Evolutionary conservation across 139 green algal species (phyloP).

Genomic region (Chlamydomonas eustigma): DNA sequence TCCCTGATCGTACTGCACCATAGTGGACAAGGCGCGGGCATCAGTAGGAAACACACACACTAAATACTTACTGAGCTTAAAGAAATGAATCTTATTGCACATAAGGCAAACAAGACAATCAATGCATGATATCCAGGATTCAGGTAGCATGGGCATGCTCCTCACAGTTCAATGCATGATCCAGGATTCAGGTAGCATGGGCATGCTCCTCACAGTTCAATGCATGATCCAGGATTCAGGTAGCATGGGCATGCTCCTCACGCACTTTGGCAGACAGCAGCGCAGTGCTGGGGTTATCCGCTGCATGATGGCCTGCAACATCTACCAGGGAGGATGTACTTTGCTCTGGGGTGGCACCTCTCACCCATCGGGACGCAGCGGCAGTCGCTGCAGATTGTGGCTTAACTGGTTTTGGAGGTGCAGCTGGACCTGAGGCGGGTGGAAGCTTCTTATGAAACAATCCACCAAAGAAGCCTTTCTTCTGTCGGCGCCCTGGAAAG

Average conservation of each 20-base stretch:
- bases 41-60: background rate
- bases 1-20: background rate
- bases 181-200: too few species aligned
- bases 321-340: background rate
- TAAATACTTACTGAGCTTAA: background rate
- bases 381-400: background rate
- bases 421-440: background rate
- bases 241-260: too few species aligned
- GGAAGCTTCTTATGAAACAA: background rate
- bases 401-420: background rate
- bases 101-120: background rate
- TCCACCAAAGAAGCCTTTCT: conserved; percentile 1
- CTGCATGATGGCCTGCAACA: background rate
- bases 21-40: background rate
- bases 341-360: background rate
- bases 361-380: background rate
- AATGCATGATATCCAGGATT: too few species aligned
- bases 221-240: too few species aligned
- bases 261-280: background rate
- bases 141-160: background rate
- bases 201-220: too few species aligned
- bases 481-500: background rate
- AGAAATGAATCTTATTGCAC: background rate
- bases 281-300: background rate
- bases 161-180: background rate